Conservation (phyloP, 78 protist species). For the Dictyostelium firmibasis region DNA sequence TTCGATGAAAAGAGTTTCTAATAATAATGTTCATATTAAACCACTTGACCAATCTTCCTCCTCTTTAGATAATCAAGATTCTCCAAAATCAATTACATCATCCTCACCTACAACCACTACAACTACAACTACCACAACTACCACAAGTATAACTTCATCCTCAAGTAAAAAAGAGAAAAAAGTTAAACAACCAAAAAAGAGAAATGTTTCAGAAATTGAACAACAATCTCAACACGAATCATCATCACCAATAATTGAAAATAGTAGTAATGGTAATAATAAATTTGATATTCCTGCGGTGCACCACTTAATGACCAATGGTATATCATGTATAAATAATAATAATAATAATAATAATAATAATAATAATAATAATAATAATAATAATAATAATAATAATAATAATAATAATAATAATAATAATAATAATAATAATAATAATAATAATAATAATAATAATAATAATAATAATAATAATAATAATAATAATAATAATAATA, state of each 20-base stretch:
- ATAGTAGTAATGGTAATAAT: background rate
- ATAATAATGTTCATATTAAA: background rate
- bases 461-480: background rate
- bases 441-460: background rate
- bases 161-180: background rate
- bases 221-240: background rate
- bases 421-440: background rate
- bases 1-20: slow-evolving; percentile 72
- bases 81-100: background rate
- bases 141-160: background rate
- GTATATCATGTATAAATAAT: background rate
- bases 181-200: background rate
- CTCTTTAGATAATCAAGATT: background rate
- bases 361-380: background rate
- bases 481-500: background rate
- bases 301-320: background rate
- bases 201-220: background rate
- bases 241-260: background rate
- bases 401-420: slow-evolving; percentile 8
- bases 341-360: background rate
- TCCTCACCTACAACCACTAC: background rate
- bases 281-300: background rate
- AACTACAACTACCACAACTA: background rate
- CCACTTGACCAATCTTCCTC: background rate
- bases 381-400: background rate